Conservation (phyloP, 1,284 basidiomycete species). For the Heterobasidion annosum region DNA sequence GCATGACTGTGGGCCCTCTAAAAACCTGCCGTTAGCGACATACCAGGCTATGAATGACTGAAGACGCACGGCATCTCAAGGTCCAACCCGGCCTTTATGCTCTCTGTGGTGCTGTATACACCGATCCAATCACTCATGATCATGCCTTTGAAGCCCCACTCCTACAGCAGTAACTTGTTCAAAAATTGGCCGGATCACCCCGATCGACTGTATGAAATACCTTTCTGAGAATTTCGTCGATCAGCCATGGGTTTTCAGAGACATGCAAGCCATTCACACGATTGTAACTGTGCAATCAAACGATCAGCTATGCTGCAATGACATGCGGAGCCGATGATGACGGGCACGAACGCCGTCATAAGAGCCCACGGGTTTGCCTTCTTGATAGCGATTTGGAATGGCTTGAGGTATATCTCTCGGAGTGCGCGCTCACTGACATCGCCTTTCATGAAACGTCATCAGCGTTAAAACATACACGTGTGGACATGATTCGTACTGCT, state of each 20-base stretch:
- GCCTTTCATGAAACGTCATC: slow-evolving; percentile 15
- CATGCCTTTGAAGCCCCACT: slow-evolving; percentile 62
- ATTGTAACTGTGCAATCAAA: slow-evolving; percentile 36
- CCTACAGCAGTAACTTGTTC: slow-evolving; percentile 18
- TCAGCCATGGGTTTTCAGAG: slow-evolving; percentile 46
- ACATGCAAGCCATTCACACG: slow-evolving; percentile 55
- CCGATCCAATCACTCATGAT: slow-evolving; percentile 60
- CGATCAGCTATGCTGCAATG: background rate
- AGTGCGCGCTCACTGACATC: slow-evolving; percentile 51
- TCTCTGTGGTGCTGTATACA: slow-evolving; percentile 37
- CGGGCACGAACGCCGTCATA: slow-evolving; percentile 45
- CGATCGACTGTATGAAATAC: background rate
- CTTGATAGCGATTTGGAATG: slow-evolving; percentile 62
- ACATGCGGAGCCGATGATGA: background rate
- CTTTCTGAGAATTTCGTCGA: slow-evolving; percentile 51
- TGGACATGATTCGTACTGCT: slow-evolving; percentile 28
- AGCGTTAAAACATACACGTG: background rate
- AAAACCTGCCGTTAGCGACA: background rate
- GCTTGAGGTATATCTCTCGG: slow-evolving; percentile 65
- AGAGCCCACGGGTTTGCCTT: slow-evolving; percentile 48
- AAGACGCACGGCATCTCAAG: slow-evolving; percentile 57
- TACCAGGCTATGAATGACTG: background rate
- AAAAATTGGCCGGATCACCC: background rate
- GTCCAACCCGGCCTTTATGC: slow-evolving; percentile 58
- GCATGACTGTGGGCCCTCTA: slow-evolving; percentile 36